phyloP scores from a whole-genome alignment of 2,329 filamentous ascomycete genomes.

The Aspergillus sp. region DNA sequence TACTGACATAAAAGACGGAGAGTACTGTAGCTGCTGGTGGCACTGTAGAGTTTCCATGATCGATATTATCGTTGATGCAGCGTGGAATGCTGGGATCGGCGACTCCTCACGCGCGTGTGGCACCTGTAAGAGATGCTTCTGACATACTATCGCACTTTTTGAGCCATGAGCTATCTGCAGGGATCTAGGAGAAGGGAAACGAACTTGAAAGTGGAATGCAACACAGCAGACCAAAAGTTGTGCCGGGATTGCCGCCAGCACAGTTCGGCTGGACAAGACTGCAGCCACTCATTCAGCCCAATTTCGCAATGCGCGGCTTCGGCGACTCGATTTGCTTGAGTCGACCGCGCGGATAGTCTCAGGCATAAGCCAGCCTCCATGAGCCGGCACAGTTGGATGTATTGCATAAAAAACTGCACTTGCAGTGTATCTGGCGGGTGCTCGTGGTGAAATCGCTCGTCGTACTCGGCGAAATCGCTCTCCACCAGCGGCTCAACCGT shows the following conservation, averaged over 20 bases:
- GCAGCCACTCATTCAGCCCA: conserved; percentile 8
- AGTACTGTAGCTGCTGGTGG: conserved; percentile 5
- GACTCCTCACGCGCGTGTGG: conserved; percentile 3
- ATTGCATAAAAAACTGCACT: conserved; percentile 7
- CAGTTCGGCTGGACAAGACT: conserved; percentile 6
- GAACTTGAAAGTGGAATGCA: conserved; percentile 7
- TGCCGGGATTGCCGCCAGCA: conserved; percentile 6
- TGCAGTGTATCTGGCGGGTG: background rate
- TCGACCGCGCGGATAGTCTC: conserved; percentile 5
- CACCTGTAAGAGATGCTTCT: conserved; percentile 5
- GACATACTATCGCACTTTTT: conserved; percentile 8
- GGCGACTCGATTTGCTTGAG: conserved; percentile 1
- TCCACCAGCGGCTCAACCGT: conserved; percentile 5
- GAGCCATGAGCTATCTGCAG: background rate
- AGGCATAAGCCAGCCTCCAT: conserved; percentile 9
- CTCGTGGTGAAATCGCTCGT: conserved; percentile 1
- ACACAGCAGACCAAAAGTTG: conserved; percentile 4
- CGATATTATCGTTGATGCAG: conserved; percentile 7
- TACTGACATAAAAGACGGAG: conserved; percentile 6
- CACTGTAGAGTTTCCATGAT: conserved; percentile 7
- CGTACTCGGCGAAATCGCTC: conserved; percentile 6
- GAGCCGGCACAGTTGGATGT: conserved; percentile 8
- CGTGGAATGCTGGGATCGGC: conserved; percentile 7
- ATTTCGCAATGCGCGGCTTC: conserved; percentile 8
- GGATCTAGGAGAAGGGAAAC: background rate